Conservation (phyloP, 805 yeast genomes). For the Geotrichum ghanense region DNA sequence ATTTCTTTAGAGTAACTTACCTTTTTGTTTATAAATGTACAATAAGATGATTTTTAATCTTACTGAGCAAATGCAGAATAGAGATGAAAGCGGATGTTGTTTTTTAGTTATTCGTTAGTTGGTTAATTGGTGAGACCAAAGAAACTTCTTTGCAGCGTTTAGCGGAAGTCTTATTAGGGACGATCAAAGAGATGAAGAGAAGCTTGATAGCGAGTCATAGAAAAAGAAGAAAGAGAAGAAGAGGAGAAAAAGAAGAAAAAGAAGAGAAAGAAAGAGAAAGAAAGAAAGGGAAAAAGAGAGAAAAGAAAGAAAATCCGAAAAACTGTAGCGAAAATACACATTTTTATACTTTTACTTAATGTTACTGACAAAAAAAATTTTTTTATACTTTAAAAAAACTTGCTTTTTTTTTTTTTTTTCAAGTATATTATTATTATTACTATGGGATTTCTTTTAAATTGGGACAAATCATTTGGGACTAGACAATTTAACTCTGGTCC, state of each 20-base stretch:
- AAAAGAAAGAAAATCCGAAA: slow-evolving; percentile 5
- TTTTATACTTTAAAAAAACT: not conserved
- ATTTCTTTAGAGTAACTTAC: slow-evolving; percentile 4
- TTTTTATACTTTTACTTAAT: not conserved
- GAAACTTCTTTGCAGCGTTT: not conserved
- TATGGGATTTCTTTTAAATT: not conserved
- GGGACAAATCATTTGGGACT: not conserved
- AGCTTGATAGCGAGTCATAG: slow-evolving; percentile 1
- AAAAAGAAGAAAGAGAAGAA: slow-evolving; percentile 5
- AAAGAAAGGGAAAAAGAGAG: slow-evolving; percentile 3
- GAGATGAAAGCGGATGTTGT: slow-evolving; percentile 5
- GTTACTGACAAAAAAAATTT: slow-evolving; percentile 3
- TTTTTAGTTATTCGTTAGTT: slow-evolving; percentile 3
- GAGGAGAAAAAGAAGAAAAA: slow-evolving; percentile 5
- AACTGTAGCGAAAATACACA: slow-evolving; percentile 1
- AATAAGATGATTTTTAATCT: not conserved
- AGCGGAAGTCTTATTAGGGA: not conserved
- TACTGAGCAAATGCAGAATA: not conserved
- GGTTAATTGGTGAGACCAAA: not conserved
- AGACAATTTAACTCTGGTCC: too few species aligned
- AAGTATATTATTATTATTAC: too few species aligned
- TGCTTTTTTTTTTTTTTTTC: not conserved
- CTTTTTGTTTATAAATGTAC: slow-evolving; percentile 7
- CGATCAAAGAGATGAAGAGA: not conserved
- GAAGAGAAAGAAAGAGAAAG: slow-evolving; percentile 6